phyloP scores from a whole-genome alignment of 371 early-diverging fungal species.

The Parasitella parasitica region DNA sequence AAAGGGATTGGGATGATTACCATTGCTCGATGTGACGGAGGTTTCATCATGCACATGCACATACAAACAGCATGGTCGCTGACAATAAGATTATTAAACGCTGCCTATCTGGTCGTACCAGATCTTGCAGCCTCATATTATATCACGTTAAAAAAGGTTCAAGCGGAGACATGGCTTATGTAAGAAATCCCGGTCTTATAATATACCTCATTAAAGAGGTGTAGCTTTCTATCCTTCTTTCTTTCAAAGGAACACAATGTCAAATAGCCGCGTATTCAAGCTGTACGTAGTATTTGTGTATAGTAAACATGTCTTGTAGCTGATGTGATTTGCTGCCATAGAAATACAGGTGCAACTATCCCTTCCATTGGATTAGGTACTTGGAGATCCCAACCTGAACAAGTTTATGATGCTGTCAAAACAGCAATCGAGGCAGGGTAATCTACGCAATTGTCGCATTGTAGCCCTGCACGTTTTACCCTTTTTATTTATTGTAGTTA shows the following conservation, averaged over 20 bases:
- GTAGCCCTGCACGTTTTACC: neutral
- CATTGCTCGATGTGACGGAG: neutral
- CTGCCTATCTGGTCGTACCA: neutral
- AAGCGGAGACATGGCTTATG: conserved; percentile 1
- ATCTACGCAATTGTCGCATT: neutral
- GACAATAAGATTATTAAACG: neutral
- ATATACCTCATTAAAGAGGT: too few relatives aligned
- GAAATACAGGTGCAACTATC: conserved; percentile 27
- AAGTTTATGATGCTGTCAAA: conserved; percentile 43
- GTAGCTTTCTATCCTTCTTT: neutral
- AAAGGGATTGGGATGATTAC: neutral
- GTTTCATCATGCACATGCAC: neutral
- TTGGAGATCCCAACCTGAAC: conserved; percentile 42
- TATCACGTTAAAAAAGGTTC: neutral
- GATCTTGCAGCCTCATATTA: neutral
- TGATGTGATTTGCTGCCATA: neutral
- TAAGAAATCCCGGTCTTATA: neutral
- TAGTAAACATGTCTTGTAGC: too few relatives aligned
- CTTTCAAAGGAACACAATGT: neutral
- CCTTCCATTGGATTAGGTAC: conserved; percentile 42
- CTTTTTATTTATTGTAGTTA: conserved; percentile 8
- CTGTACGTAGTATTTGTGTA: neutral
- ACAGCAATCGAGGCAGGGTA: conserved; percentile 42
- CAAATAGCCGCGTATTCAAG: conserved; percentile 1
- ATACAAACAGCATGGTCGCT: neutral